Percentiles rank a stretch among this genome's conserved stretches.
Conservation (phyloP, 139 green algal genomes). For the Nannochloris sp. region DNA sequence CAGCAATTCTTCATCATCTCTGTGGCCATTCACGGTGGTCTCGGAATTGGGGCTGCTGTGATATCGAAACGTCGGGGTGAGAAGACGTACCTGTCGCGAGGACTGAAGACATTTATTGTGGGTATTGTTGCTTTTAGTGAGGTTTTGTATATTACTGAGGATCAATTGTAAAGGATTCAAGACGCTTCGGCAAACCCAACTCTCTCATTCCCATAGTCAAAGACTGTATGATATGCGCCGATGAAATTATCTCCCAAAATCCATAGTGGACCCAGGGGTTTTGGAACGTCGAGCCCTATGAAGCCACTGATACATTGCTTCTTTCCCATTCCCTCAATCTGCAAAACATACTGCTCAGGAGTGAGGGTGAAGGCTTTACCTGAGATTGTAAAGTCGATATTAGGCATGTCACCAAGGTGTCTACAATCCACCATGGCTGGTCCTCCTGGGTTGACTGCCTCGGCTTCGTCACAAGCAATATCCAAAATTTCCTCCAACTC, state of each 20-base stretch:
- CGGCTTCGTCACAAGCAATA: constrained; percentile 45
- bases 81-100: background rate
- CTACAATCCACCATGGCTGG: constrained; percentile 78
- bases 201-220: constrained; percentile 78
- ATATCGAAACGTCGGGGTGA: constrained; percentile 3
- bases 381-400: constrained; percentile 69
- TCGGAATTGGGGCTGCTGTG: background rate
- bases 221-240: constrained; percentile 91
- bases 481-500: constrained; percentile 43
- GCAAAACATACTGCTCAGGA: constrained; percentile 81
- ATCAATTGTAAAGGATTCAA: constrained; percentile 9
- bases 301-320: constrained; percentile 91
- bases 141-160: constrained; percentile 3
- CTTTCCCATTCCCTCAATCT: constrained; percentile 46
- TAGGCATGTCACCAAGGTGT: constrained; percentile 62
- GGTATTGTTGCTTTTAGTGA: constrained; percentile 6
- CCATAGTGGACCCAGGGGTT: constrained; percentile 80
- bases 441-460: constrained; percentile 44
- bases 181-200: constrained; percentile 83
- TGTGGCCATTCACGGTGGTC: background rate
- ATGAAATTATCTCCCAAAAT: constrained; percentile 96
- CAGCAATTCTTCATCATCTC: constrained; percentile 1
- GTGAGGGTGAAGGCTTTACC: constrained; percentile 68
- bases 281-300: constrained; percentile 86
- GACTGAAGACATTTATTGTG: constrained; percentile 3